A percentile compares a stretch with the other conserved stretches of the same genome.
Conservation (phyloP, 2,329 filamentous ascomycete species). For the Aspergillus phoenicis region DNA sequence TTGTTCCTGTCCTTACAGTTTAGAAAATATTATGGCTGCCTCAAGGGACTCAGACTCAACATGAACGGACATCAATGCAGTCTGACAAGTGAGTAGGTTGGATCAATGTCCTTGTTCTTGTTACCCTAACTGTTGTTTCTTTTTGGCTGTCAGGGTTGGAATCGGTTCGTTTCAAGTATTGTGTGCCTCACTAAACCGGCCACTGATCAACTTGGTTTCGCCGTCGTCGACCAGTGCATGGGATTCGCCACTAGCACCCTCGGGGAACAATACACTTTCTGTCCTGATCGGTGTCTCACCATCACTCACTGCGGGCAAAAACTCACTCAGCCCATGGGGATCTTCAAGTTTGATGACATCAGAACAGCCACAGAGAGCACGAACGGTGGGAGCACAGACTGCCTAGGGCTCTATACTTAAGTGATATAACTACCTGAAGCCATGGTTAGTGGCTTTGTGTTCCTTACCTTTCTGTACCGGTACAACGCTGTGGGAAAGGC, state of each 20-base stretch:
- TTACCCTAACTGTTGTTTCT: not conserved
- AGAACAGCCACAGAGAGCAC: not conserved
- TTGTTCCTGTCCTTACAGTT: not conserved
- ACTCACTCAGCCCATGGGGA: not conserved
- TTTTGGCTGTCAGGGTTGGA: not conserved
- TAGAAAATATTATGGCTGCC: not conserved
- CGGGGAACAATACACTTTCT: constrained; percentile 1
- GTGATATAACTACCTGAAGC: not conserved
- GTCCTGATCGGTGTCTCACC: not conserved
- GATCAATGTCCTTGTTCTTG: not conserved
- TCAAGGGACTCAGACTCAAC: not conserved
- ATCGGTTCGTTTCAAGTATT: not conserved
- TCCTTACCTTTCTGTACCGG: not conserved
- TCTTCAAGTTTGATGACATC: not conserved
- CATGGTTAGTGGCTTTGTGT: not conserved
- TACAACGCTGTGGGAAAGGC: not conserved
- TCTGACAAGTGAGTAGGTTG: not conserved
- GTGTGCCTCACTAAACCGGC: not conserved
- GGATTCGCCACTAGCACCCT: not conserved
- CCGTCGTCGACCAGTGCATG: not conserved
- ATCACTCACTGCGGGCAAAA: not conserved
- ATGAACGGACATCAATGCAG: not conserved
- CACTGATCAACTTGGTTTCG: not conserved
- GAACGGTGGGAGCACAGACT: not conserved
- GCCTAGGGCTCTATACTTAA: not conserved